Percentiles rank a stretch among this genome's conserved stretches.
Conservation (phyloP, 2,329 filamentous ascomycete species). For the Paecilomyces sp. region DNA sequence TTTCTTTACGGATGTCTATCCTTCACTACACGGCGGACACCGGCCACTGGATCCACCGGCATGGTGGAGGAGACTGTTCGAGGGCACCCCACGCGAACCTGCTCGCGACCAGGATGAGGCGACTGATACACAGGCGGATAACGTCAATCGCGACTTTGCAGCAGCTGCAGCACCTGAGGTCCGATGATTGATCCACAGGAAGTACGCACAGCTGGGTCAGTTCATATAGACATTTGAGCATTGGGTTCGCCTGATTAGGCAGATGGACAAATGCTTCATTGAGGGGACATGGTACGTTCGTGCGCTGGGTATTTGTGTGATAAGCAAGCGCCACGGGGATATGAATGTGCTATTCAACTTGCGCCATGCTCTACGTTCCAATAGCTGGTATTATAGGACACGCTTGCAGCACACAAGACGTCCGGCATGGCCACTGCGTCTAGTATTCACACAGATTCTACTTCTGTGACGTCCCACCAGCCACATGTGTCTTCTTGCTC, state of each 20-base stretch:
- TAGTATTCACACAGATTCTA: background rate
- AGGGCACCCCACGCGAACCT: slow-evolving; percentile 26
- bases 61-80: slow-evolving; percentile 87
- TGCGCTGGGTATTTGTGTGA: too few relatives aligned
- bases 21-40: slow-evolving; percentile 76
- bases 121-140: slow-evolving; percentile 16
- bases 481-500: background rate
- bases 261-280: too few relatives aligned
- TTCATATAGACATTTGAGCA: too few relatives aligned
- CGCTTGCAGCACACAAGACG: background rate
- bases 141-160: slow-evolving; percentile 24
- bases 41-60: slow-evolving; percentile 79
- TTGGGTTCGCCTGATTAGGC: too few relatives aligned
- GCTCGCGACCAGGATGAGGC: slow-evolving; percentile 6
- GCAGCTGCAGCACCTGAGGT: slow-evolving; percentile 27
- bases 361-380: background rate
- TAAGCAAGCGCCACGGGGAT: too few relatives aligned
- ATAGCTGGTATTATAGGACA: background rate
- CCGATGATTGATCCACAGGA: slow-evolving; percentile 11
- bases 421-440: background rate
- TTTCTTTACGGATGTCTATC: slow-evolving; percentile 96
- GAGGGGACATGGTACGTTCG: too few relatives aligned
- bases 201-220: background rate
- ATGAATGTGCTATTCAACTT: background rate
- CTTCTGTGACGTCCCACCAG: background rate